Evolutionary conservation across 441 rosid species (phyloP), one percentile per base, ranked within the genome.

Genomic region (Gossypium aridum): DNA sequence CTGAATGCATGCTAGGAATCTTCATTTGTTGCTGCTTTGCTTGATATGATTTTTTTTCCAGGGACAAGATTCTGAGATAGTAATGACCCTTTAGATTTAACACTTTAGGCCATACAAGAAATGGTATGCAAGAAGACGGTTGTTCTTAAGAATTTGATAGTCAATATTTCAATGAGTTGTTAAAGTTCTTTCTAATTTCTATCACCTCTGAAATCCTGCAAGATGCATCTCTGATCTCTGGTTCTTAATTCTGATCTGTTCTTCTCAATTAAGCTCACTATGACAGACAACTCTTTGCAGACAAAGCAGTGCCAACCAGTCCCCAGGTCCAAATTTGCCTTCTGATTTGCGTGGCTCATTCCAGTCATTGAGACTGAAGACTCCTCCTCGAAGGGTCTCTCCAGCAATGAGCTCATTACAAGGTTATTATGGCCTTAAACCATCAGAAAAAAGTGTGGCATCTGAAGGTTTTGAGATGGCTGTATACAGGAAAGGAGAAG

Each of bases 341-440:
- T 28, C 65, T 28, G 86, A 85, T 31, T 67, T 88, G 34, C 76
- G 88, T 19, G 89, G 87, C 67, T 90, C 95, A 26, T 92, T 92
- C 79, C 92, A 78, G 75, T 84, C 96, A 39, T 81, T 88, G 69
- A 86, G 82, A 72, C 76, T 83, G 60, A 84, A 78, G 16, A 79
- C 91, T 28, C 78, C 88, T 9, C 82, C 83, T 13, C 78, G 56
- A 72, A 84, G 82, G 80, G 85, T 87, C 63, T 85, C 91, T 57
- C 85, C 88, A 25, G 92, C 93, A n/a, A 91, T 89, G 93, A 84
- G 69, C 69, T 84, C 90, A 6, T 81, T 87, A 74, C 96, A 85
- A 74, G 93, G 91, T 25, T 91, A 83, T 75, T 89, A 89, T 70
- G 88, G 89, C 39, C 83, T 89, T n/a, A 76, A 82, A 77, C 82